These are phyloP conservation scores for Sporothrix mexicana DNA, from an alignment of 2,329 filamentous ascomycete genomes.

Conservation along the genomic window DNA sequence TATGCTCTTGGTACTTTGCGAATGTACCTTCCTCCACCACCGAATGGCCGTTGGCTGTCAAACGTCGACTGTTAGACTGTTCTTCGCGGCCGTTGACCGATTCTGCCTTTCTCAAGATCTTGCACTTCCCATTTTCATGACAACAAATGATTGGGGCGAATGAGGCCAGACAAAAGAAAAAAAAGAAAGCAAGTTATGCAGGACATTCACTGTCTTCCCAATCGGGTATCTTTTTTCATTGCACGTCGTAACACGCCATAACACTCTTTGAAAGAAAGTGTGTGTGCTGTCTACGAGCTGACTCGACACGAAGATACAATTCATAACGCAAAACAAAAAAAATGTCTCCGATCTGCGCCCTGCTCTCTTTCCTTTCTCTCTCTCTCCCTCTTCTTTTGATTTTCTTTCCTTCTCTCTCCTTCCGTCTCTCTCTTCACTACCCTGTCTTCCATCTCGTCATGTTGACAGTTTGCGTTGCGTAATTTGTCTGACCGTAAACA, in stretches of 20 bases:
- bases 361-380: neutral
- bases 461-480: slow-evolving; percentile 7
- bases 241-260: neutral
- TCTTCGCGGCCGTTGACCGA: neutral
- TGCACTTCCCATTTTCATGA: neutral
- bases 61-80: neutral
- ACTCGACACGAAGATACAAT: slow-evolving; percentile 2
- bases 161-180: neutral
- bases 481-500: slow-evolving; percentile 5
- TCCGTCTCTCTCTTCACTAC: neutral
- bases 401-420: neutral
- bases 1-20: too few relatives aligned
- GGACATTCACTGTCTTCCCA: neutral
- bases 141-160: neutral
- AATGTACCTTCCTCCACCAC: neutral
- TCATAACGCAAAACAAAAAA: neutral
- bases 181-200: neutral
- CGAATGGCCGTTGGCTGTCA: neutral
- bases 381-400: neutral
- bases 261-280: too few relatives aligned
- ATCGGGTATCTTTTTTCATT: neutral
- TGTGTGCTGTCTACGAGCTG: neutral
- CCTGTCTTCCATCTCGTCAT: neutral
- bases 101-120: neutral
- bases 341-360: neutral